Percentiles rank a stretch among this genome's conserved stretches.
Evolutionary conservation across 2,329 filamentous ascomycete genomes (phyloP).

Genomic region (Juglanconis juglandina): DNA sequence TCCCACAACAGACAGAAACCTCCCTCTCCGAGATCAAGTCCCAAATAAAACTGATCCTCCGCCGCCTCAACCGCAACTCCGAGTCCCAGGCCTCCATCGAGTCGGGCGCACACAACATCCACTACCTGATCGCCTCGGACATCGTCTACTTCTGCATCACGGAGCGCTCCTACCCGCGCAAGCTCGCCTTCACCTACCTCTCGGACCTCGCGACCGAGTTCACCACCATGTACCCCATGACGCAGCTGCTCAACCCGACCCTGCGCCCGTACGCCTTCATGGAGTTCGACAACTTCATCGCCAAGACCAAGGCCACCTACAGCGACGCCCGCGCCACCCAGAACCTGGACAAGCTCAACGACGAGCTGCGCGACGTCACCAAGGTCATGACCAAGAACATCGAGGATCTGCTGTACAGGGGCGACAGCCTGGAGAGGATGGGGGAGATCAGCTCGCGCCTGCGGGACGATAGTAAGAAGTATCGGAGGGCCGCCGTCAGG

Average conservation of each 20-base stretch:
- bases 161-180: conserved; percentile 91
- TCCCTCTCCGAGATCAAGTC: conserved; percentile 83
- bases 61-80: conserved; percentile 81
- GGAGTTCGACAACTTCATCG: conserved; percentile 97
- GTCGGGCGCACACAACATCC: conserved; percentile 74
- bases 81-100: conserved; percentile 92
- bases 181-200: conserved; percentile 97
- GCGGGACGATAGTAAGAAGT: conserved; percentile 91
- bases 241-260: conserved; percentile 69
- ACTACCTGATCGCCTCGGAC: conserved; percentile 79
- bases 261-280: conserved; percentile 94
- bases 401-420: conserved; percentile 91
- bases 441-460: conserved; percentile 86
- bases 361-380: conserved; percentile 95
- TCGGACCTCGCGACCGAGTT: conserved; percentile 90
- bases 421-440: conserved; percentile 94
- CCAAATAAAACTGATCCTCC: conserved; percentile 86
- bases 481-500: conserved; percentile 82
- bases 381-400: conserved; percentile 99
- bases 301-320: conserved; percentile 88
- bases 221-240: conserved; percentile 72
- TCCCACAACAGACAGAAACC: conserved; percentile 54
- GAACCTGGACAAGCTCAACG: conserved; percentile 92
- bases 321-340: conserved; percentile 85
- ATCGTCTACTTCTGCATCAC: conserved; percentile 92